phyloP scores from a whole-genome alignment of 2,329 filamentous ascomycete genomes.

The Magnaporthales sp. region DNA sequence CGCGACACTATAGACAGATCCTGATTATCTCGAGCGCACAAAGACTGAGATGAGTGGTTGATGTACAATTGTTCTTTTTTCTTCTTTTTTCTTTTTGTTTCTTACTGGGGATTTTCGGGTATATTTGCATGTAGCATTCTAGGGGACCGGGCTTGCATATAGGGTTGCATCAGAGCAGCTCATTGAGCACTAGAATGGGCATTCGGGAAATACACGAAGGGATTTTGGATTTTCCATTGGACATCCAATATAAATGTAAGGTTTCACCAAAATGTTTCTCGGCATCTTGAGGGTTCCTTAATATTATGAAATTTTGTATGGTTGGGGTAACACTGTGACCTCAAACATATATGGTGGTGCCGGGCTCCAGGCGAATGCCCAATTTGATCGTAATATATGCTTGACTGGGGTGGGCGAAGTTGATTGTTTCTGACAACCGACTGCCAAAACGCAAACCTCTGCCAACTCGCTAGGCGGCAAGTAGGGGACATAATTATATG shows the following conservation, averaged over 20 bases:
- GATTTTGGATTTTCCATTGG: background rate
- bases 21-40: background rate
- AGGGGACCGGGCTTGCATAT: background rate
- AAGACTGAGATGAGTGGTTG: background rate
- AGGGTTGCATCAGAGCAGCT: background rate
- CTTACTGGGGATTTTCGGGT: background rate
- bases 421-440: too few relatives aligned
- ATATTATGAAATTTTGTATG: too few relatives aligned
- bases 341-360: background rate
- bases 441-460: too few relatives aligned
- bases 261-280: too few relatives aligned
- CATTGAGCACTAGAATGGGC: background rate
- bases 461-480: too few relatives aligned
- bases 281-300: too few relatives aligned
- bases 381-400: background rate
- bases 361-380: background rate
- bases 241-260: background rate
- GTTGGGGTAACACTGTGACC: too few relatives aligned
- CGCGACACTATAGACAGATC: background rate
- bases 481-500: too few relatives aligned
- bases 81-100: too few relatives aligned
- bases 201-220: background rate
- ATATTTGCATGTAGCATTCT: constrained; percentile 4
- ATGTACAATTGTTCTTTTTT: background rate
- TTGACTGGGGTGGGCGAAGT: too few relatives aligned